A percentile compares a stretch with the other conserved stretches of the same genome.
Evolutionary conservation across 139 green algal species (phyloP).

Genomic region (Marvania coccoides): DNA sequence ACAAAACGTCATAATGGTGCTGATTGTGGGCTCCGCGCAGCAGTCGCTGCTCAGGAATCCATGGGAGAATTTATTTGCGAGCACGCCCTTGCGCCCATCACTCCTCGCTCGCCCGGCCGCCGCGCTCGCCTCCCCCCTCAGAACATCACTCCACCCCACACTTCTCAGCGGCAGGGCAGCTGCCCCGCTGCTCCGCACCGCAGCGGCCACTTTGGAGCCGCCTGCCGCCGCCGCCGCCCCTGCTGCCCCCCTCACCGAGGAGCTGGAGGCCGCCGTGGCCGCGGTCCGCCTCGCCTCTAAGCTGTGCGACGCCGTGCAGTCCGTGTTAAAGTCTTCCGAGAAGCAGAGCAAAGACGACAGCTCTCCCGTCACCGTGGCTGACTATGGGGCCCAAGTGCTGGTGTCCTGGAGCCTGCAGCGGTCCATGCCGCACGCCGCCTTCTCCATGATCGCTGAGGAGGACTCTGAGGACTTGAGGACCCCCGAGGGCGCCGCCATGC

Average conservation of each 20-base stretch:
- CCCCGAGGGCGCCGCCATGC: conserved; percentile 50
- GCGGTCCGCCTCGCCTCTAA: conserved; percentile 56
- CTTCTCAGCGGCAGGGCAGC: too few species aligned
- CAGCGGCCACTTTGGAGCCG: too few species aligned
- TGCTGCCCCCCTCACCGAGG: conserved; percentile 4
- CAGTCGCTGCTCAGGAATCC: too few species aligned
- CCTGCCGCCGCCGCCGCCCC: too few species aligned
- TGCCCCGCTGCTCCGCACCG: too few species aligned
- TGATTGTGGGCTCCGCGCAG: too few species aligned
- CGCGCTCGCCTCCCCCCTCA: too few species aligned
- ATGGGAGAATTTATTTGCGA: too few species aligned
- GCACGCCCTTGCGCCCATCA: too few species aligned
- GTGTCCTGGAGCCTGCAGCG: conserved; percentile 78
- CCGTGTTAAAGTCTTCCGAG: conserved; percentile 50
- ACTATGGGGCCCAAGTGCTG: conserved; percentile 88
- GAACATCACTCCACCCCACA: too few species aligned
- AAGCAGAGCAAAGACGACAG: conserved; percentile 73
- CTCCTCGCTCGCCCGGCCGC: too few species aligned
- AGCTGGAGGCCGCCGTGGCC: conserved; percentile 45
- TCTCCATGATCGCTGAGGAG: conserved; percentile 92
- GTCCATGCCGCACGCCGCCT: conserved; percentile 19
- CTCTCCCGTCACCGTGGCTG: conserved; percentile 90
- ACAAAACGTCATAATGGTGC: too few species aligned
- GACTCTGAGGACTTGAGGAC: conserved; percentile 59
- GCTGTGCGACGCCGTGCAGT: conserved; percentile 60